Percentiles rank a stretch among this genome's conserved stretches.
Evolutionary conservation across 2,329 filamentous ascomycete genomes (phyloP).

Genomic region (Hawksworthiomyces lignivorus): DNA sequence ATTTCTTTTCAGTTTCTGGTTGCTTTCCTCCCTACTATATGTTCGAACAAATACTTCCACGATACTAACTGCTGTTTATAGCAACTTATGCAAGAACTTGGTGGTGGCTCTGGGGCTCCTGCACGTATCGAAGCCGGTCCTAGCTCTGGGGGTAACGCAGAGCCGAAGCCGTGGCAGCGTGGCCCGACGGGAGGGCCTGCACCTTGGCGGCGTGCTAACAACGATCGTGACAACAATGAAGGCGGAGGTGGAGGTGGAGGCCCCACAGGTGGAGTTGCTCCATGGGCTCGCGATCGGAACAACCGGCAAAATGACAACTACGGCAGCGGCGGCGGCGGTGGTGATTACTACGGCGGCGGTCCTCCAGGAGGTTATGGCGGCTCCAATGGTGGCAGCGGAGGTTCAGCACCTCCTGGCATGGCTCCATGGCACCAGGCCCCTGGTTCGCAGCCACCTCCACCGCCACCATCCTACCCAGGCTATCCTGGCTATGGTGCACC

Average conservation of each 20-base stretch:
- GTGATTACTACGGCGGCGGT: slow-evolving; percentile 28
- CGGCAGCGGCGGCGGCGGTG: slow-evolving; percentile 11
- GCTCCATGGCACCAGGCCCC: slow-evolving; percentile 33
- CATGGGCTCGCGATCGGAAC: slow-evolving; percentile 54
- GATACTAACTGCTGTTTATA: slow-evolving; percentile 38
- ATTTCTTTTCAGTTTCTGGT: not conserved
- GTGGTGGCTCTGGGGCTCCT: slow-evolving; percentile 63
- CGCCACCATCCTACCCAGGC: slow-evolving; percentile 19
- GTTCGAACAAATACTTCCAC: no score
- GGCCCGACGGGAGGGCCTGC: slow-evolving; percentile 77
- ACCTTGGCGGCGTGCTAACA: slow-evolving; percentile 60
- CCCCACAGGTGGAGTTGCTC: slow-evolving; percentile 41
- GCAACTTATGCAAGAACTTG: slow-evolving; percentile 98
- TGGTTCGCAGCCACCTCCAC: slow-evolving; percentile 27
- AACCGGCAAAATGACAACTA: slow-evolving; percentile 40
- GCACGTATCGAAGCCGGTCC: slow-evolving; percentile 84
- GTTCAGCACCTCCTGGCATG: slow-evolving; percentile 50
- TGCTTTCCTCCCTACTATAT: not conserved
- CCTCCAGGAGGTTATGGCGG: slow-evolving; percentile 16
- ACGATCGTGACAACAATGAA: slow-evolving; percentile 41
- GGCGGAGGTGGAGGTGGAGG: slow-evolving; percentile 15
- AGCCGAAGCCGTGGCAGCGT: slow-evolving; percentile 80
- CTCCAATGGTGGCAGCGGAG: slow-evolving; percentile 22
- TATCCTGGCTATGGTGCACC: slow-evolving; percentile 40
- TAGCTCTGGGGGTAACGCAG: slow-evolving; percentile 49